phyloP scores from a whole-genome alignment of 192 early-diverging fungal species.

The Gryganskiella cystojenkinii region DNA sequence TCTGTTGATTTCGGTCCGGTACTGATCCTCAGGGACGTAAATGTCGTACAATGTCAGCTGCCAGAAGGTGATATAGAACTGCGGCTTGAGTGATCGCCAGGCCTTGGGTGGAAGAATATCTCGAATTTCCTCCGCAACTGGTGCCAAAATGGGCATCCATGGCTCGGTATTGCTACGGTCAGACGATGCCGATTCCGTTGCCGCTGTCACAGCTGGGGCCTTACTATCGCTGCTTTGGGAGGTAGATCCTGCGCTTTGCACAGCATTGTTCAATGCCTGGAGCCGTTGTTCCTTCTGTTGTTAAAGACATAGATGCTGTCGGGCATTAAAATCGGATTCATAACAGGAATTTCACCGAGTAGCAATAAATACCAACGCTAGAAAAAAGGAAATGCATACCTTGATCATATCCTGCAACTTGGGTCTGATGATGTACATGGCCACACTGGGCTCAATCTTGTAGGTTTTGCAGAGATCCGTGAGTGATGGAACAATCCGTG shows the following conservation, averaged over 20 bases:
- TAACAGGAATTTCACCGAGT: too few relatives aligned
- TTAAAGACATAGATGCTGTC: too few relatives aligned
- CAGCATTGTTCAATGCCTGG: too few relatives aligned
- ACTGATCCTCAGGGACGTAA: slow-evolving; percentile 68
- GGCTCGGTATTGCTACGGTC: background rate
- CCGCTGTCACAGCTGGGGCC: background rate
- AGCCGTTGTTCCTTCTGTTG: too few relatives aligned
- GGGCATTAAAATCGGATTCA: too few relatives aligned
- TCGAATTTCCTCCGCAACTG: slow-evolving; percentile 28
- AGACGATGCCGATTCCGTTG: background rate
- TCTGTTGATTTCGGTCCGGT: slow-evolving; percentile 66
- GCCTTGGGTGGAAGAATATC: slow-evolving; percentile 51
- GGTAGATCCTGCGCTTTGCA: too few relatives aligned
- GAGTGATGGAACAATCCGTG: slow-evolving; percentile 57
- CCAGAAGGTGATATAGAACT: slow-evolving; percentile 87
- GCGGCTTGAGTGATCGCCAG: slow-evolving; percentile 62
- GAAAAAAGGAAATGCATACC: background rate
- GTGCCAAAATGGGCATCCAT: slow-evolving; percentile 53
- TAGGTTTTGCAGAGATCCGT: slow-evolving; percentile 64
- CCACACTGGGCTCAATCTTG: slow-evolving; percentile 67
- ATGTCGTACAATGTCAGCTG: slow-evolving; percentile 82
- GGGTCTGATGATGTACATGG: slow-evolving; percentile 74
- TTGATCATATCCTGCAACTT: slow-evolving; percentile 55
- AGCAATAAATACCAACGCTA: too few relatives aligned
- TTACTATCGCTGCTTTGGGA: background rate